These are phyloP conservation scores for Emiliania huxleyi DNA, from an alignment of 78 protist species.

Conservation along the genomic window DNA sequence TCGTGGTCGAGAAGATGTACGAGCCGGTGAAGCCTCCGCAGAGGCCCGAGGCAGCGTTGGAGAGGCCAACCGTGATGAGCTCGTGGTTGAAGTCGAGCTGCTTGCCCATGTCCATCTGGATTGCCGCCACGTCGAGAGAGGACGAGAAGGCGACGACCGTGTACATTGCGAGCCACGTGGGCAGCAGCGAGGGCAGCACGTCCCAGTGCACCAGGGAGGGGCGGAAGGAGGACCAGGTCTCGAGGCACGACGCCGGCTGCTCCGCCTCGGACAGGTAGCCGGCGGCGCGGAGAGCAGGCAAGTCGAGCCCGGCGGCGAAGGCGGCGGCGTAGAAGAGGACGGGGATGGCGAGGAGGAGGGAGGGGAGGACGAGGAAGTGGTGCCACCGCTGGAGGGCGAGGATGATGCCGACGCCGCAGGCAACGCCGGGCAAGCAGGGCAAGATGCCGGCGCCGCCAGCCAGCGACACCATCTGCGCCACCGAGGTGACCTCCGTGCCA, in stretches of 20 bases:
- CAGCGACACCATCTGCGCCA: background rate
- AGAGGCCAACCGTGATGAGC: background rate
- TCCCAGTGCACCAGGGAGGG: background rate
- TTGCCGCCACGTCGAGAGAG: constrained; percentile 22
- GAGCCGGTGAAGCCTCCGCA: constrained; percentile 1
- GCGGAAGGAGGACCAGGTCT: background rate
- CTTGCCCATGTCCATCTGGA: constrained; percentile 5
- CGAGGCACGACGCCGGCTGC: background rate
- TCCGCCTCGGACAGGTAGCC: background rate
- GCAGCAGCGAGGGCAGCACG: background rate
- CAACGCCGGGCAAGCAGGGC: background rate
- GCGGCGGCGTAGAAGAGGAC: background rate
- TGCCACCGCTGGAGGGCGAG: background rate
- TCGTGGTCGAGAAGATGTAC: constrained; percentile 5
- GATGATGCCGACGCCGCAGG: background rate
- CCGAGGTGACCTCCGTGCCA: background rate
- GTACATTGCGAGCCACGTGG: constrained; percentile 9
- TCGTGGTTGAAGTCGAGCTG: constrained; percentile 29
- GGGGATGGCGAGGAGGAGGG: background rate
- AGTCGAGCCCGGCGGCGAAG: background rate
- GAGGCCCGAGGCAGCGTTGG: background rate
- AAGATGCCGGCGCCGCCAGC: background rate
- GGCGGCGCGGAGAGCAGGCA: background rate
- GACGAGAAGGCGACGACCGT: constrained; percentile 26
- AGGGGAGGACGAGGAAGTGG: background rate